A percentile compares a stretch with the other conserved stretches of the same genome.
These are phyloP conservation scores for Epichloe sibirici DNA, from an alignment of 2,329 filamentous ascomycete genomes.

Conservation along the genomic window DNA sequence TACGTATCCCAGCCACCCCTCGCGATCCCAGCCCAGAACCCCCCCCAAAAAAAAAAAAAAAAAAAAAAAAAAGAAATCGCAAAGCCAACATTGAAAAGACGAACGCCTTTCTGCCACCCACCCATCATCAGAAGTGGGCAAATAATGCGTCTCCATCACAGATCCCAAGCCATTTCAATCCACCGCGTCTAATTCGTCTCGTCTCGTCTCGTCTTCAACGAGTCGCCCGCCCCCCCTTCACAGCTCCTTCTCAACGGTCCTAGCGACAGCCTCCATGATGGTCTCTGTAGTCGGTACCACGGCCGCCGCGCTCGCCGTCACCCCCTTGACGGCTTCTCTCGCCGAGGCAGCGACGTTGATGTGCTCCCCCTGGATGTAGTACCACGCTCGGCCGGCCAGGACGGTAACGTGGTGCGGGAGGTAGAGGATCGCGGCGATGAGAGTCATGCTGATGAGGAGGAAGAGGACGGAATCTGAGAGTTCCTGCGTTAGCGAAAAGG, in stretches of 20 bases:
- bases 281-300: slow-evolving; percentile 10
- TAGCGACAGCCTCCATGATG: slow-evolving; percentile 12
- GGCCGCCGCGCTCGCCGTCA: slow-evolving; percentile 18
- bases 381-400: slow-evolving; percentile 76
- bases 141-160: background rate
- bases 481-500: background rate
- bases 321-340: slow-evolving; percentile 20
- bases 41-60: background rate
- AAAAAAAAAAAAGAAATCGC: background rate
- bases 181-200: no score
- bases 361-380: slow-evolving; percentile 83
- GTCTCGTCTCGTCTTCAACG: no score
- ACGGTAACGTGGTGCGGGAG: slow-evolving; percentile 82
- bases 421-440: slow-evolving; percentile 81
- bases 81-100: background rate
- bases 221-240: slow-evolving; percentile 8
- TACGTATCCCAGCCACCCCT: background rate
- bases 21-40: no score
- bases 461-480: slow-evolving; percentile 78
- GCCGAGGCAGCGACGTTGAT: slow-evolving; percentile 31
- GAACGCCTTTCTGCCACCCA: background rate
- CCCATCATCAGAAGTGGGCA: background rate
- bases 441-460: slow-evolving; percentile 73
- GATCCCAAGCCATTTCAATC: background rate
- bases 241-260: slow-evolving; percentile 22